Evolutionary conservation across 352 stramenopile genomes (phyloP), one percentile per base, ranked within the genome.

Genomic region (Globisporangium rhizosaccharum): DNA sequence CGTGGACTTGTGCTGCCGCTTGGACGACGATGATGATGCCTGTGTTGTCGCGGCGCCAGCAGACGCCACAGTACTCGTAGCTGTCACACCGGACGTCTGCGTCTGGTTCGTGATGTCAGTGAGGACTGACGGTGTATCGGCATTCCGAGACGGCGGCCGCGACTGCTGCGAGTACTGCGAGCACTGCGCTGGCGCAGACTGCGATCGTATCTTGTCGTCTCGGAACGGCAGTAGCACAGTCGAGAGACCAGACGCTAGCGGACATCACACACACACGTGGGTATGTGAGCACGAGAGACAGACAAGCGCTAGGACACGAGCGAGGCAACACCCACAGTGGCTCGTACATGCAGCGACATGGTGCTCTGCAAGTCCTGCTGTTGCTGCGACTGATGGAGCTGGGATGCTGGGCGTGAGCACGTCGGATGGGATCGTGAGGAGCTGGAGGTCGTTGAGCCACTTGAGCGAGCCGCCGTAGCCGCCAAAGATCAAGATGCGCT

Each of bases 61-160:
- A 46, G 46, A 54, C 14, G 59, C 52, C 17, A 25, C 46, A 51
- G 44, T 41, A 4, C 44, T 12, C 5, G 51, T 26, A 11, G 59
- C 39, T 4, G 48, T 17, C n/a, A 25, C 26, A 10, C 26, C 30
- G 5, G 28, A 45, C 8, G 46, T 30, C 28, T 82, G 68, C 3
- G 46, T 30, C 28, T 82, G 68, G 59, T 90, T 90, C n/a, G 80
- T 90, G 45, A 90, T 90, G 51, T 90, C 80, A 0, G 67, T 61
- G 23, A 90, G 53, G 3, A 75, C 74, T 1, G 47, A 36, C 14
- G 63, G 59, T 3, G 44, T 53, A 4, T 70, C 69, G 8, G 51
- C 57, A n/a, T 46, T 17, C n/a, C 62, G 62, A 6, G 66, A 71
- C 7, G 62, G 63, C 11, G 59, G 61, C n/a, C 58, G 56, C 0